These are phyloP conservation scores for Pythium sukuiense DNA, from an alignment of 352 stramenopile genomes.

Conservation along the genomic window DNA sequence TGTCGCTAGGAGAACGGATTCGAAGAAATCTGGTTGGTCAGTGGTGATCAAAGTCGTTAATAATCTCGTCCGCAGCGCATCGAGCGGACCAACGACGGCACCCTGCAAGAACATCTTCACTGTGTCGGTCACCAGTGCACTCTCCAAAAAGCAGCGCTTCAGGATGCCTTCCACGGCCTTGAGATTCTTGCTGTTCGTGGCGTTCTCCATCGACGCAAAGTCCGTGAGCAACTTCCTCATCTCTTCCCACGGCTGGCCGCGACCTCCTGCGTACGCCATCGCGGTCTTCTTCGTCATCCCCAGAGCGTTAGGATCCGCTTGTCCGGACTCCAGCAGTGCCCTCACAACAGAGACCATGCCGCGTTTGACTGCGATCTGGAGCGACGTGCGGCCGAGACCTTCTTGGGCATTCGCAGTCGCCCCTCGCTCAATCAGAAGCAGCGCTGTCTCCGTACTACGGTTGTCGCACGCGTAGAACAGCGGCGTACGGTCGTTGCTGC, in stretches of 20 bases:
- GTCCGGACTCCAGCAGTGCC: slow-evolving; percentile 34
- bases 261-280: not conserved
- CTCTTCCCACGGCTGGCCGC: not conserved
- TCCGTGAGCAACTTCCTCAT: not conserved
- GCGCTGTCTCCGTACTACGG: slow-evolving; percentile 23
- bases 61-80: not conserved
- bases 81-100: not conserved
- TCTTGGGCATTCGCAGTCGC: slow-evolving; percentile 28
- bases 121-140: not conserved
- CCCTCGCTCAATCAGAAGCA: slow-evolving; percentile 30
- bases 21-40: not conserved
- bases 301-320: slow-evolving; percentile 8
- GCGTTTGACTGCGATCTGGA: slow-evolving; percentile 39
- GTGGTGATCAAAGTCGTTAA: not conserved
- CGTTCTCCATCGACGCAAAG: slow-evolving; percentile 6
- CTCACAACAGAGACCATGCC: slow-evolving; percentile 34
- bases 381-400: slow-evolving; percentile 36
- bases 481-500: slow-evolving; percentile 6
- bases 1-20: not conserved
- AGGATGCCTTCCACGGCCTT: slow-evolving; percentile 4
- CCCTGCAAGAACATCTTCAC: not conserved
- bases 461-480: slow-evolving; percentile 27
- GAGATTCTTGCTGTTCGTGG: not conserved
- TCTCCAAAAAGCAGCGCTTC: not conserved
- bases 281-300: not conserved